phyloP scores from a whole-genome alignment of 352 stramenopile genomes.

The Phytophthora syringae region DNA sequence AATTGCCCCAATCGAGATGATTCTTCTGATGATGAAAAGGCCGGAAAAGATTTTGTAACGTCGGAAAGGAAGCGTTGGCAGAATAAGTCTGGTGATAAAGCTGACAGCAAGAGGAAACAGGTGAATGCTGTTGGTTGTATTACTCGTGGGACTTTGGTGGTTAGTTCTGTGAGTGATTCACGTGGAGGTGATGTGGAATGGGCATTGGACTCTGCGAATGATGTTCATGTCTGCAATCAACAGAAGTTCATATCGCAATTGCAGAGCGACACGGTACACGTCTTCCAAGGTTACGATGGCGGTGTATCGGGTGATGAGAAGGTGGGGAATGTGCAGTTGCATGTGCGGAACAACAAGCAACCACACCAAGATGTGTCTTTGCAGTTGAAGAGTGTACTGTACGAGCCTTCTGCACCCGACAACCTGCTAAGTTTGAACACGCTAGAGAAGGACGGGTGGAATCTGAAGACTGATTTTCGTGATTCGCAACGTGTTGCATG shows the following conservation, averaged over 20 bases:
- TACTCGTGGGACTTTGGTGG: background rate
- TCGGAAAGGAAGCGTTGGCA: constrained; percentile 15
- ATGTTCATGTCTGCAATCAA: constrained; percentile 16
- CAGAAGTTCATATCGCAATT: background rate
- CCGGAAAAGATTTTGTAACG: constrained; percentile 1
- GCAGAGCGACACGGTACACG: background rate
- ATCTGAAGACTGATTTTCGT: background rate
- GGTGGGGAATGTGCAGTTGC: constrained; percentile 2
- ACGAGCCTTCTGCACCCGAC: constrained; percentile 4
- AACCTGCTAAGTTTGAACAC: constrained; percentile 13
- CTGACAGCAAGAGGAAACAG: background rate
- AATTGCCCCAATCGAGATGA: constrained; percentile 11
- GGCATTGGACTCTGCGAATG: constrained; percentile 9
- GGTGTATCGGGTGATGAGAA: background rate
- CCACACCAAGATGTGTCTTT: constrained; percentile 9
- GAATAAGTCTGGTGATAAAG: constrained; percentile 5
- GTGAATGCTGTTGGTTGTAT: constrained; percentile 3
- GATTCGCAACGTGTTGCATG: constrained; percentile 6
- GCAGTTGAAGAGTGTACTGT: constrained; percentile 5
- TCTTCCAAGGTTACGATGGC: constrained; percentile 7
- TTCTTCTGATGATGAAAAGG: constrained; percentile 7
- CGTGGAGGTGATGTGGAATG: constrained; percentile 11
- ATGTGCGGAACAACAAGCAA: constrained; percentile 10
- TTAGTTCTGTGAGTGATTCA: constrained; percentile 11
- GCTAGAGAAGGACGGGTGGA: constrained; percentile 10